A percentile compares a stretch with the other conserved stretches of the same genome.
phyloP scores from a whole-genome alignment of 2,329 filamentous ascomycete species.

The Penicillium sp. region DNA sequence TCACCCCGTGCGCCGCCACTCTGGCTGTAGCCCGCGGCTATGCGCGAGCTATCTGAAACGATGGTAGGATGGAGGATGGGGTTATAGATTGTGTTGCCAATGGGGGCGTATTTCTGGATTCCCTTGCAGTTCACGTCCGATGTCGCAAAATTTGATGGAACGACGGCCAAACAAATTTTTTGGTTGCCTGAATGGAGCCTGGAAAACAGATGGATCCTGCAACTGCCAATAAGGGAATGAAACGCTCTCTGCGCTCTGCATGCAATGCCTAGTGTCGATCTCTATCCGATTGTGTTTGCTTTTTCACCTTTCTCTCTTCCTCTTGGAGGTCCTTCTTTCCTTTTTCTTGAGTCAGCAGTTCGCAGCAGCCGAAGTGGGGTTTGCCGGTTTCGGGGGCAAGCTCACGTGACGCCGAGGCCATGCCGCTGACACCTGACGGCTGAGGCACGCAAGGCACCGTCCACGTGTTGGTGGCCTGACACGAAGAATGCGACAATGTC shows the following conservation, averaged over 20 bases:
- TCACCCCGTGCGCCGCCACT: constrained; percentile 33
- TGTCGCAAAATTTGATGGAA: constrained; percentile 10
- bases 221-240: background rate
- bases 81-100: background rate
- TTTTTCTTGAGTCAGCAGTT: background rate
- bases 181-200: background rate
- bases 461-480: background rate
- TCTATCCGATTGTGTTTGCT: background rate
- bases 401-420: background rate
- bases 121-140: constrained; percentile 13
- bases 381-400: constrained; percentile 10
- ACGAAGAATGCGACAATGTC: too few relatives aligned
- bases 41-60: constrained; percentile 7
- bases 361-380: background rate
- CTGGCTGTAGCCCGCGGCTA: constrained; percentile 24
- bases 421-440: constrained; percentile 2
- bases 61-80: background rate
- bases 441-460: background rate
- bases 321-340: background rate
- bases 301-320: background rate
- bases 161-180: background rate
- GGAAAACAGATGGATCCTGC: background rate
- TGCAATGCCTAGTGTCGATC: background rate
- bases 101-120: constrained; percentile 1
- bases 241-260: background rate